phyloP scores from a whole-genome alignment of 306 rosid genomes.

The Cyamopsis tetragonoloba region DNA sequence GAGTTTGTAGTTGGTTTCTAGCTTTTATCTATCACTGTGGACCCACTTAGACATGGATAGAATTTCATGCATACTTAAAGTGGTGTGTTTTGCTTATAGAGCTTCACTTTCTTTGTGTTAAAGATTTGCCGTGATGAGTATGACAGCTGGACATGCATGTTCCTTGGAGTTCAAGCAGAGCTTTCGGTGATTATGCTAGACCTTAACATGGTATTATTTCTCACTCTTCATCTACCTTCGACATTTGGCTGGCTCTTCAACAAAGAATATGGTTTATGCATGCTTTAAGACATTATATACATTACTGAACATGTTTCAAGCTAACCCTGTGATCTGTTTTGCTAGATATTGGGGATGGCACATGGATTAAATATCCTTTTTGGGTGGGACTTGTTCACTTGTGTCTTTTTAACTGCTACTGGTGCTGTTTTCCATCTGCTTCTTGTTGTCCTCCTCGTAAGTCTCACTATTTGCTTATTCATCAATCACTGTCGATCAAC shows the following conservation, averaged over 20 bases:
- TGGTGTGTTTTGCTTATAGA: neutral
- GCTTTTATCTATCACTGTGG: neutral
- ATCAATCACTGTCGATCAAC: neutral
- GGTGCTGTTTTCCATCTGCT: constrained; percentile 58
- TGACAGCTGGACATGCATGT: constrained; percentile 62
- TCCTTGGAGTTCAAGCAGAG: constrained; percentile 83
- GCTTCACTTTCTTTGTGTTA: constrained; percentile 25
- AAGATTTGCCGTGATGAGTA: constrained; percentile 88
- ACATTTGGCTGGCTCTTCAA: neutral
- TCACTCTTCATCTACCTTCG: constrained; percentile 7
- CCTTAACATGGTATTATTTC: constrained; percentile 72
- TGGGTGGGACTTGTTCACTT: constrained; percentile 94
- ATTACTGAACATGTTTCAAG: neutral
- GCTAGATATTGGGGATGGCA: constrained; percentile 77
- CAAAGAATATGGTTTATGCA: neutral
- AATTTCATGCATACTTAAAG: neutral
- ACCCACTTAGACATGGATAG: neutral
- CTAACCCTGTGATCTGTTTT: constrained; percentile 23
- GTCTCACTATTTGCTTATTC: constrained; percentile 20
- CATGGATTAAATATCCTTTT: constrained; percentile 76
- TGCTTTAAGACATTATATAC: neutral
- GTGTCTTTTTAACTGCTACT: constrained; percentile 77
- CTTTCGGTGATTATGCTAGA: constrained; percentile 73
- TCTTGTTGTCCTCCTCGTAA: constrained; percentile 68
- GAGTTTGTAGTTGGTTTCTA: neutral